Conservation (phyloP, 441 rosid species). For the Gossypium gossypioides region DNA sequence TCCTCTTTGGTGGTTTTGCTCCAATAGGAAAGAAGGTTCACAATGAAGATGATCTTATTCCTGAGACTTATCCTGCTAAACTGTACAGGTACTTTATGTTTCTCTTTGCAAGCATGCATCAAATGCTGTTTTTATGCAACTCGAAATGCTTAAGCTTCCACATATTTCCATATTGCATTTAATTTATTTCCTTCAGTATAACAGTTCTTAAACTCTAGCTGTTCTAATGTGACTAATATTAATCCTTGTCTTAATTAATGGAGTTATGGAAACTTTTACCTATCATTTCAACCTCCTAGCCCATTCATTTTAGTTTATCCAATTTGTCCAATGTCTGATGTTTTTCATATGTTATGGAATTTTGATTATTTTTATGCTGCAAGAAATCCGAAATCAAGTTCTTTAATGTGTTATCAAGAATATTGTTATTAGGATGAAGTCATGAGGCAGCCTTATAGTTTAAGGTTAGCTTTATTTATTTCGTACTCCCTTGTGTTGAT, state of each 20-base stretch:
- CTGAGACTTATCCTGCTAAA: conserved; percentile 65
- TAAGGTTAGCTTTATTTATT: neutral
- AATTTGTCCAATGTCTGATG: neutral
- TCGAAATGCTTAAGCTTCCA: neutral
- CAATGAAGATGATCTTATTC: conserved; percentile 64
- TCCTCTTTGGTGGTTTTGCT: conserved; percentile 97
- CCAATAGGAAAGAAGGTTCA: conserved; percentile 84
- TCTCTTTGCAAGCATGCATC: neutral
- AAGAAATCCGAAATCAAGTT: conserved; percentile 15
- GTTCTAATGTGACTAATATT: neutral
- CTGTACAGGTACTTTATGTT: conserved; percentile 52
- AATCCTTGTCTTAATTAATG: neutral
- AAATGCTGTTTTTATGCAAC: neutral
- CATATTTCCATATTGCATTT: neutral
- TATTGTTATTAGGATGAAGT: neutral
- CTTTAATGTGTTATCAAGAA: conserved; percentile 1
- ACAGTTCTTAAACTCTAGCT: neutral
- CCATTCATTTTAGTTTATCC: neutral
- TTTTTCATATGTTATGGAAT: conserved; percentile 5
- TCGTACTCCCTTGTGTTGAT: neutral
- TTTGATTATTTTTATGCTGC: neutral
- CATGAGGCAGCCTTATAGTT: neutral
- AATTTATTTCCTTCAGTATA: neutral
- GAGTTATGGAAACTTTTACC: neutral
- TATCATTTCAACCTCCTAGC: neutral